Base-by-base conservation (phyloP, 2,329 filamentous ascomycete genomes). In the Coniosporium tulheliwenetii region DNA sequence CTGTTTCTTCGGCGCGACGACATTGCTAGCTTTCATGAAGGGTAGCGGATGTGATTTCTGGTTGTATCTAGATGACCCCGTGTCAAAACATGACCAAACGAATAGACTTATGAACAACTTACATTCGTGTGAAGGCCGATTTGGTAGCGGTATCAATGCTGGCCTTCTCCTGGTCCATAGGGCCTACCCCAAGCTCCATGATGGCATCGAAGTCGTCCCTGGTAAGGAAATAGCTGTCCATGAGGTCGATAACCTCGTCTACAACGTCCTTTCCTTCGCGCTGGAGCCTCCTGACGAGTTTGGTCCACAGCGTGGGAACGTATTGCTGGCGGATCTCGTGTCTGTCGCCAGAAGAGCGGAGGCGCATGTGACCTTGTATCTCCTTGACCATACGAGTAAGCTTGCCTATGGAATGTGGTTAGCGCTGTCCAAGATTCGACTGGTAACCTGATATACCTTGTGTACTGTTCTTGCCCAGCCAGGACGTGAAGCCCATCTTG, bases 211-310 rank as follows among this genome's bases (percentile, higher is more conserved):
- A 93, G 57, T 98, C 91, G 16, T 98, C 91, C 46, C 82, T 81
- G 1, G 91, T 96, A 43, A 98, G 68, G 60, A 81, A 98, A 62
- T 98, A 98, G 56, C 81, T 86, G 56, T 98, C 91, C 91, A 98
- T 96, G 41, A 95, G 70, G 41, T 91, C 77, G 53, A 98, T 98
- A 41, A 95, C 80, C 2, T 83, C 79, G 1, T 75, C 71, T 4
- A 95, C 81, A 7, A 74, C 73, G 1, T 93, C 86, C 52, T 85
- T 91, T 50, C 91, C 91, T 43, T 93, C 79, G 0, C 66, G 58
- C 51, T 85, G 74, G 41, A 98, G 66, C 43, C 76, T 73, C 50
- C 81, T 78, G 48, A 94, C 71, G 15, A 89, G 70, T 53, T 80
- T 76, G 37, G 81, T 73, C 85, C 89, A 96, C 1, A 98, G 69